A percentile compares a stretch with the other conserved stretches of the same genome.
Evolutionary conservation across 805 yeast genomes (phyloP).

Genomic region (Sungouiella thailandica): DNA sequence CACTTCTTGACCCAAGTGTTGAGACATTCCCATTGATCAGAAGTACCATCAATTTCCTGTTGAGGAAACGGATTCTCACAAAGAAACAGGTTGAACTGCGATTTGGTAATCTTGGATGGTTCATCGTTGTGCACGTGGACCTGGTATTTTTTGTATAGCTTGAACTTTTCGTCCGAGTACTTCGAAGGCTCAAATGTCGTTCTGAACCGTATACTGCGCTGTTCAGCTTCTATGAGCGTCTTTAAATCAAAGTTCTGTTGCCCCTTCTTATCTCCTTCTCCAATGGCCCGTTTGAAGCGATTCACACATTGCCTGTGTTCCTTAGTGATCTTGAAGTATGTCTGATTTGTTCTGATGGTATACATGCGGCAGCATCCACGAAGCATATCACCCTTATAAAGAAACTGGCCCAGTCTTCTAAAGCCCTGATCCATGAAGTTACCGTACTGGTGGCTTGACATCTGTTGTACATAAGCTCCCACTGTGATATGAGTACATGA

Average conservation of each 20-base stretch:
- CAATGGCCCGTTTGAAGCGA: conserved; percentile 45
- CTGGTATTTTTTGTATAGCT: conserved; percentile 66
- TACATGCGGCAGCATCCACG: conserved; percentile 76
- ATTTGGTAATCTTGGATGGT: conserved; percentile 38
- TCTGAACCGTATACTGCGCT: conserved; percentile 25
- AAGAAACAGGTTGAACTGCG: conserved; percentile 58
- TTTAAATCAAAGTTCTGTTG: conserved; percentile 18
- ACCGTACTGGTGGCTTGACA: conserved; percentile 56
- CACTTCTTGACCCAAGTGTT: conserved; percentile 37
- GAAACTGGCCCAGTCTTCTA: conserved; percentile 69
- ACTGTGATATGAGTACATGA: conserved; percentile 22
- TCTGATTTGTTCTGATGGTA: conserved; percentile 63
- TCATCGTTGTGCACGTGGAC: conserved; percentile 61
- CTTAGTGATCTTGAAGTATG: conserved; percentile 46
- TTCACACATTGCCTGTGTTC: conserved; percentile 65
- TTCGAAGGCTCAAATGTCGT: conserved; percentile 51
- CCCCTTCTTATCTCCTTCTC: conserved; percentile 6
- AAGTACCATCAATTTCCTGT: conserved; percentile 18
- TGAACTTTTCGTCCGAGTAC: conserved; percentile 55
- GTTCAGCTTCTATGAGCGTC: conserved; percentile 38
- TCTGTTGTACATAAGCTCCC: conserved; percentile 38
- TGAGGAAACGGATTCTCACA: conserved; percentile 60
- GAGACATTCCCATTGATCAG: conserved; percentile 34
- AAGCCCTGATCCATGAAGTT: conserved; percentile 65
- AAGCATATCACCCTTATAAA: conserved; percentile 61